Conservation (phyloP, 2,329 filamentous ascomycete genomes). For the Rutstroemia sp. region DNA sequence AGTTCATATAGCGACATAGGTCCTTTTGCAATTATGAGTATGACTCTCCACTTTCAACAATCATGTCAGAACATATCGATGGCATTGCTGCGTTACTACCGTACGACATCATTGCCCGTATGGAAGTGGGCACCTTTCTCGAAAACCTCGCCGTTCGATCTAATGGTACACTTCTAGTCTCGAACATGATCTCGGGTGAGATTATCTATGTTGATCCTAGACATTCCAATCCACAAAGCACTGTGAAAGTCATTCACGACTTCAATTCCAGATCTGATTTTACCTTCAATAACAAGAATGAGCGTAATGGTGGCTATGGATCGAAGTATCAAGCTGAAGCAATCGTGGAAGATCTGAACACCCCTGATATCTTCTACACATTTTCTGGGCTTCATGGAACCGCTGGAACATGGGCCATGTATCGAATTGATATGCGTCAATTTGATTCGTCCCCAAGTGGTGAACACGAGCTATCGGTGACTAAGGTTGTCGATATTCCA, state of each 20-base stretch:
- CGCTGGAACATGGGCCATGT: background rate
- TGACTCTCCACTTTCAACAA: background rate
- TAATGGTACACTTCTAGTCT: constrained; percentile 43
- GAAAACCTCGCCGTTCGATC: constrained; percentile 32
- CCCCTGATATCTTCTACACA: background rate
- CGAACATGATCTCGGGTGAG: constrained; percentile 24
- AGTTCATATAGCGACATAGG: too few species aligned
- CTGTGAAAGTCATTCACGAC: background rate
- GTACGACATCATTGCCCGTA: background rate
- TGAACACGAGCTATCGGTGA: background rate
- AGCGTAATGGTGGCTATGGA: background rate
- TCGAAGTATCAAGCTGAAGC: constrained; percentile 2
- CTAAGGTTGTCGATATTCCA: background rate
- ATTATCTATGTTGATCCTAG: constrained; percentile 21
- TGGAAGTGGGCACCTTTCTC: constrained; percentile 7
- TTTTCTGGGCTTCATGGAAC: constrained; percentile 4
- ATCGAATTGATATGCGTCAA: background rate
- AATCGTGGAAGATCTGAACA: background rate
- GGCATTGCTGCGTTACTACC: background rate
- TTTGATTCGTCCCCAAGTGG: background rate
- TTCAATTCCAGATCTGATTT: background rate
- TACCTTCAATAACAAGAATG: background rate
- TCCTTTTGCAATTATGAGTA: too few species aligned
- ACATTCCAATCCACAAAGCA: background rate
- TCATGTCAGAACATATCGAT: background rate